Percentiles rank a stretch among this genome's conserved stretches.
Conservation (phyloP, 345 rosid species). For the Brassica cretica region DNA sequence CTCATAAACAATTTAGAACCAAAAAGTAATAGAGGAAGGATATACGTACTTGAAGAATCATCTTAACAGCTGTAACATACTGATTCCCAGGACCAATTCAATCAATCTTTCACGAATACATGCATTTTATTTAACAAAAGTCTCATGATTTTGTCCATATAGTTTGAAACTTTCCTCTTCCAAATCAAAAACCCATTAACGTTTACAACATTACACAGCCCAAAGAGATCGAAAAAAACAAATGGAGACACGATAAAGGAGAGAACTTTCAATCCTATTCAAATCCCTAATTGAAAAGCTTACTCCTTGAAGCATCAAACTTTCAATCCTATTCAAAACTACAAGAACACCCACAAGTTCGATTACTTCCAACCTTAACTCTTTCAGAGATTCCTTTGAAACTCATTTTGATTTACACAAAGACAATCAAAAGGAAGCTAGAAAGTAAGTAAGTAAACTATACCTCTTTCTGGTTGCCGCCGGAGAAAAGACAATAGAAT, state of each 20-base stretch:
- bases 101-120: constrained; percentile 7
- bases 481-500: constrained; percentile 71
- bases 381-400: too few relatives aligned
- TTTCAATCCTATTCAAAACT: too few relatives aligned
- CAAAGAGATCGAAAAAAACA: too few relatives aligned
- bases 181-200: constrained; percentile 15
- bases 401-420: too few relatives aligned
- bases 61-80: constrained; percentile 94
- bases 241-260: not conserved
- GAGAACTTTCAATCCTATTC: not conserved
- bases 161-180: constrained; percentile 11
- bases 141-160: not conserved
- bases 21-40: constrained; percentile 13
- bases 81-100: constrained; percentile 89
- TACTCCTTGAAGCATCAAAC: too few relatives aligned
- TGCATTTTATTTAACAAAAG: not conserved
- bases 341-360: too few relatives aligned
- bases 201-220: constrained; percentile 10
- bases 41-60: constrained; percentile 77
- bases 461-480: constrained; percentile 63
- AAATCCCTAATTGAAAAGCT: too few relatives aligned
- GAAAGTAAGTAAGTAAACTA: too few relatives aligned
- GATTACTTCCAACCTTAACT: too few relatives aligned
- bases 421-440: too few relatives aligned
- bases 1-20: constrained; percentile 14